Base-by-base conservation (phyloP, 306 rosid genomes). In the Malus asiatica region DNA sequence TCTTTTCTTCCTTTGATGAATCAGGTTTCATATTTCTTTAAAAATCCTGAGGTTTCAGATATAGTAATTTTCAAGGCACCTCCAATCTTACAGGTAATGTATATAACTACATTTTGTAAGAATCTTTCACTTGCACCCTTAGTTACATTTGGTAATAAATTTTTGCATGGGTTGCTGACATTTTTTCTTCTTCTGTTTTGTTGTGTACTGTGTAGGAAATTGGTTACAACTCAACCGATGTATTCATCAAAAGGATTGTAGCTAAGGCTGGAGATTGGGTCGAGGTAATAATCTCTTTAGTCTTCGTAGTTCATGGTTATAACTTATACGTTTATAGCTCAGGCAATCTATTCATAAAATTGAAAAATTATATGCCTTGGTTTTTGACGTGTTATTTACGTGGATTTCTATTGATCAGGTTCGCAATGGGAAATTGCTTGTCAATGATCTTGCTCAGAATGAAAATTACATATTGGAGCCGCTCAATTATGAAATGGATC, bases 221-320 rank as follows among this genome's bases (percentile, higher is more conserved):
- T 75, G 97, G 97, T 74, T 92, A 69, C 77, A 62, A 77, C 74
- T 83, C 97, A 0, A 78, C 84, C 44, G 99, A 95, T 79, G 90
- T 89, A 11, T 92, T 92, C 77, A 86, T 95, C 23, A 95, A 95
- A 78, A 90, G 99, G 81, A 77, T 95, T 67, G 99, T 95, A 68
- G 99, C 99, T 27, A 90, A 85, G 84, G 97, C 93, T 76, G 99
- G 99, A 70, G 99, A 95, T 68, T 68, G 33, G 75, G 97, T 95
- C 66, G 93, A 92, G 76, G 99, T 92, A 82, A 2, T 83, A 88
- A 10, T 64, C 52, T 19, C 66, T 8, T 61, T 57, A 25, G 6
- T 58, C 62, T 60, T 57, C 19, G 30, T 32, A 22, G 75, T 75
- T 30, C 40, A 66, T 75, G 22, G 2, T 59, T 55, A 66, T 27